Percentiles rank a stretch among this genome's conserved stretches.
phyloP scores from a whole-genome alignment of 805 yeast genomes.

The Nakazawaea populi region DNA sequence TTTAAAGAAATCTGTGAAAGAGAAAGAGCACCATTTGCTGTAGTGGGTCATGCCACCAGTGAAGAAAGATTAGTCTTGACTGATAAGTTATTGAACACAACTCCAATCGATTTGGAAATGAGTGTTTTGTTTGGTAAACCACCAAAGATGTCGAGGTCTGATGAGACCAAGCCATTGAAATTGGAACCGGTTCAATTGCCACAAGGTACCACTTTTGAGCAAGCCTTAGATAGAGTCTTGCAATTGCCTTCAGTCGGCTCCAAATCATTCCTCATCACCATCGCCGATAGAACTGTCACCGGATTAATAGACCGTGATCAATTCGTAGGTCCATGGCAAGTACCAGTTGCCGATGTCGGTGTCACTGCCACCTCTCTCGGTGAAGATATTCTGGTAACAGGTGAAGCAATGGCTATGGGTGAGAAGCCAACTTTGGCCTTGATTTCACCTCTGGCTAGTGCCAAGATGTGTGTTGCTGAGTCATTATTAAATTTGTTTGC shows the following conservation, averaged over 20 bases:
- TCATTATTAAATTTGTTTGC: conserved; percentile 83
- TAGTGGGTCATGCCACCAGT: conserved; percentile 89
- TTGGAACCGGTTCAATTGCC: conserved; percentile 31
- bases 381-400: conserved; percentile 61
- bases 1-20: conserved; percentile 83
- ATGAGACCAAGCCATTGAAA: conserved; percentile 54
- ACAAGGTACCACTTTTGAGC: conserved; percentile 35
- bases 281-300: conserved; percentile 97
- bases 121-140: conserved; percentile 93
- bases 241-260: conserved; percentile 93
- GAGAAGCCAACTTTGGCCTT: conserved; percentile 91
- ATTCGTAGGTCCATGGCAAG: conserved; percentile 99
- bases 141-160: conserved; percentile 85
- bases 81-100: conserved; percentile 69
- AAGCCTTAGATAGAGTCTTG: conserved; percentile 76
- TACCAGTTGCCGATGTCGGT: conserved; percentile 97
- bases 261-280: conserved; percentile 90
- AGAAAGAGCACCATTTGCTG: conserved; percentile 94
- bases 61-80: conserved; percentile 79
- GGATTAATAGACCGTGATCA: conserved; percentile 97
- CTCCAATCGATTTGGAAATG: conserved; percentile 96
- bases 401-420: conserved; percentile 98
- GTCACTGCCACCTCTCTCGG: conserved; percentile 91
- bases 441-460: conserved; percentile 84
- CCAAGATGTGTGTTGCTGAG: conserved; percentile 94